phyloP scores from a whole-genome alignment of 768 basidiomycete genomes.

The Boletus vermiculosoides region DNA sequence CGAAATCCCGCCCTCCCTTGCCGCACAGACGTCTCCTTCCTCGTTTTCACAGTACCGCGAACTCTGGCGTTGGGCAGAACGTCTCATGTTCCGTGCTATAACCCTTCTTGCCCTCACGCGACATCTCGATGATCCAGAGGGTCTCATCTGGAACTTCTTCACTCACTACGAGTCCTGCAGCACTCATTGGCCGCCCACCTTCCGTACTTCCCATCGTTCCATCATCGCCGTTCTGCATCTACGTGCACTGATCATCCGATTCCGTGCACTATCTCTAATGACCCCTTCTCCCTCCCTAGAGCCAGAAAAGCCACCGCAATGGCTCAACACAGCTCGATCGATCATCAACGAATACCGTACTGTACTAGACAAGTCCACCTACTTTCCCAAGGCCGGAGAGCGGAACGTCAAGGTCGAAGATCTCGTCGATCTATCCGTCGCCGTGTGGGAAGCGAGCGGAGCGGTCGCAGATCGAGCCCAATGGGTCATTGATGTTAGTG shows the following conservation, averaged over 20 bases:
- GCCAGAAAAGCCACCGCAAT: conserved; percentile 41
- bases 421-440: conserved; percentile 77
- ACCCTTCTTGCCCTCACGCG: conserved; percentile 55
- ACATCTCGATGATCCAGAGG: conserved; percentile 34
- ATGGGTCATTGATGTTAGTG: conserved; percentile 82
- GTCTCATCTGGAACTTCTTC: conserved; percentile 62
- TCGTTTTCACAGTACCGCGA: conserved; percentile 74
- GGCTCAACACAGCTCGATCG: conserved; percentile 64
- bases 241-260: conserved; percentile 63
- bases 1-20: conserved; percentile 42
- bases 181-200: conserved; percentile 73
- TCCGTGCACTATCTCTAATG: conserved; percentile 26
- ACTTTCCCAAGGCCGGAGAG: conserved; percentile 80
- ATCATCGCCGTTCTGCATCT: conserved; percentile 69
- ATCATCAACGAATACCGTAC: conserved; percentile 71
- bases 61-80: conserved; percentile 83
- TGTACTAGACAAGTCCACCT: conserved; percentile 64
- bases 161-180: conserved; percentile 59
- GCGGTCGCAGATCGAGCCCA: conserved; percentile 57
- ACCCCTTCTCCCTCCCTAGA: conserved; percentile 20
- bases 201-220: conserved; percentile 74
- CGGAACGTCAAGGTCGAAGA: conserved; percentile 77
- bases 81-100: conserved; percentile 77
- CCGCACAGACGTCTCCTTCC: conserved; percentile 30
- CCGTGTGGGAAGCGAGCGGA: conserved; percentile 77